phyloP scores from a whole-genome alignment of 805 yeast genomes.

The Zygotorulaspora danielsina region DNA sequence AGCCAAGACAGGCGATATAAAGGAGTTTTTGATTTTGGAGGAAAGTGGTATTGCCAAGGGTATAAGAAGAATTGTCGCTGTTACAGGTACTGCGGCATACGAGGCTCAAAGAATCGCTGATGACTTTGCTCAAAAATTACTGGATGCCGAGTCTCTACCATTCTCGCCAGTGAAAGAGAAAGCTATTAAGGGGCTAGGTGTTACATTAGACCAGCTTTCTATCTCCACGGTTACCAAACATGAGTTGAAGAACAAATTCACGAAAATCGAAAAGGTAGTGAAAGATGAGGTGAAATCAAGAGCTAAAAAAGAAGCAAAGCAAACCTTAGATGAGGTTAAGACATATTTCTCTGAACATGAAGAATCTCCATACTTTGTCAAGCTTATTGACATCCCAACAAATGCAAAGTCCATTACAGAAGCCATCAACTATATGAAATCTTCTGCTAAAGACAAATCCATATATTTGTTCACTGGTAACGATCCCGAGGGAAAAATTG shows the following conservation, averaged over 20 bases:
- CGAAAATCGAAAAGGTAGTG: constrained; percentile 75
- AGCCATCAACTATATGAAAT: constrained; percentile 78
- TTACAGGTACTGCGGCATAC: constrained; percentile 85
- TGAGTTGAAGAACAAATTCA: constrained; percentile 66
- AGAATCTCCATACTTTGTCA: constrained; percentile 56
- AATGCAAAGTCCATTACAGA: constrained; percentile 94
- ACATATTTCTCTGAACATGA: constrained; percentile 55
- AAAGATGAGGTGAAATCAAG: constrained; percentile 83
- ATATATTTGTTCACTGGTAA: constrained; percentile 76
- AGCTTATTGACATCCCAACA: constrained; percentile 64
- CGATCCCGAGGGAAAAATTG: constrained; percentile 63
- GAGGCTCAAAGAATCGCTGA: constrained; percentile 82
- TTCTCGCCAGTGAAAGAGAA: constrained; percentile 78
- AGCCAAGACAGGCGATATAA: constrained; percentile 85
- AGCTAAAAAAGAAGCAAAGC: constrained; percentile 84
- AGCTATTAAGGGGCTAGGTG: constrained; percentile 77
- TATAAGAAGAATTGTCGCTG: constrained; percentile 95
- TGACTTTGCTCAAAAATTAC: constrained; percentile 62
- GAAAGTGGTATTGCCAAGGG: constrained; percentile 99
- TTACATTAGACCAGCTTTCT: constrained; percentile 71
- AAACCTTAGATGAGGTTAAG: constrained; percentile 72
- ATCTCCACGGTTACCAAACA: constrained; percentile 81
- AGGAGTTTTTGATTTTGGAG: constrained; percentile 82
- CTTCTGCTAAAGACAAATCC: constrained; percentile 67
- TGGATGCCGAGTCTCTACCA: constrained; percentile 55